A percentile compares a stretch with the other conserved stretches of the same genome.
These are phyloP conservation scores for Pseudotsuga menziesii DNA, from an alignment of 75 land plant species.

Conservation along the genomic window DNA sequence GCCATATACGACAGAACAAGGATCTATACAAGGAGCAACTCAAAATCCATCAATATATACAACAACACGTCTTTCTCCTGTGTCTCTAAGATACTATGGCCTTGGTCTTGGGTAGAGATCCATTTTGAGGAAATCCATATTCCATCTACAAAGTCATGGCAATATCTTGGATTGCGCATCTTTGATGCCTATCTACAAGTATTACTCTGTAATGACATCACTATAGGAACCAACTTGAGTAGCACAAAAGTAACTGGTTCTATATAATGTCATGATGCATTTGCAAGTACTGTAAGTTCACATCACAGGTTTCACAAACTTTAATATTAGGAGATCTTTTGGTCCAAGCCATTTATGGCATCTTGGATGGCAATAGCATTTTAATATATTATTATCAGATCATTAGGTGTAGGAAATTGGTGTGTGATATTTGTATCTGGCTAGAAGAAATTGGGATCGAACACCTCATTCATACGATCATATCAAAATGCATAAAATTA, in stretches of 20 bases:
- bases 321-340: background rate
- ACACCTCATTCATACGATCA: background rate
- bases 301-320: background rate
- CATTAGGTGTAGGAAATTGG: too few relatives aligned
- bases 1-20: background rate
- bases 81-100: slow-evolving; percentile 34
- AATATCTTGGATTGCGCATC: slow-evolving; percentile 27
- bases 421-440: background rate
- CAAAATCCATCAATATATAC: slow-evolving; percentile 14
- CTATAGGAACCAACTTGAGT: background rate
- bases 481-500: background rate
- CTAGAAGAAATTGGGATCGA: background rate
- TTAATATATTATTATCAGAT: background rate
- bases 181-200: slow-evolving; percentile 37
- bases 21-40: background rate
- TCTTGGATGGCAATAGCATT: background rate
- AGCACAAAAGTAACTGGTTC: background rate
- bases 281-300: background rate
- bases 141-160: slow-evolving; percentile 6
- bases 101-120: slow-evolving; percentile 27
- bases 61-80: slow-evolving; percentile 30
- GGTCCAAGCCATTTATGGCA: too few relatives aligned
- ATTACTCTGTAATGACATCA: background rate
- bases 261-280: background rate
- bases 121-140: slow-evolving; percentile 40